These are phyloP conservation scores for Coprinellus micaceus DNA, from an alignment of 768 basidiomycete genomes.

Conservation along the genomic window DNA sequence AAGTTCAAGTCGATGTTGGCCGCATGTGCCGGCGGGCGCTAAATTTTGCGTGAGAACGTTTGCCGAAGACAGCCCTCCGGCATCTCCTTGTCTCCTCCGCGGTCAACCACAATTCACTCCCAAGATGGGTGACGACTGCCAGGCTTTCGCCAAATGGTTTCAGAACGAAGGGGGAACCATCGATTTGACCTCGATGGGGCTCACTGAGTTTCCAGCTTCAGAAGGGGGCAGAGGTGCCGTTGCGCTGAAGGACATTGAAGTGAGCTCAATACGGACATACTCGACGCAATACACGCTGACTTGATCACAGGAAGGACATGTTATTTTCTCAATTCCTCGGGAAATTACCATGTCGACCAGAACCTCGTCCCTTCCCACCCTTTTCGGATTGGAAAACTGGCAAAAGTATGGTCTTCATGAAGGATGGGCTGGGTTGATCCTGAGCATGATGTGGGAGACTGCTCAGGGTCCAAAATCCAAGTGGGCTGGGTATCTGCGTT, in stretches of 20 bases:
- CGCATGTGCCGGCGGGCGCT: too few relatives aligned
- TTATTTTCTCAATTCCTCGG: constrained; percentile 81
- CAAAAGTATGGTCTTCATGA: constrained; percentile 49
- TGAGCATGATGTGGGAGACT: constrained; percentile 96
- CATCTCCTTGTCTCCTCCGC: too few relatives aligned
- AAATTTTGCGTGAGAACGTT: too few relatives aligned
- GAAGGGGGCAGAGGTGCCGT: constrained; percentile 71
- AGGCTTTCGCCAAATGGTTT: constrained; percentile 58
- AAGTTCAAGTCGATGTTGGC: too few relatives aligned
- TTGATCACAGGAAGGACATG: constrained; percentile 57
- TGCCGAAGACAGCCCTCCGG: too few relatives aligned
- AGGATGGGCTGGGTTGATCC: constrained; percentile 85
- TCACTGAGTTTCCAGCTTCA: constrained; percentile 42
- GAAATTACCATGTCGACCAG: constrained; percentile 71
- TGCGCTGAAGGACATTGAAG: constrained; percentile 71
- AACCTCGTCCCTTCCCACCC: constrained; percentile 62
- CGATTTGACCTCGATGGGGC: constrained; percentile 45
- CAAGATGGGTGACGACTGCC: not conserved
- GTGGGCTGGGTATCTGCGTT: constrained; percentile 74
- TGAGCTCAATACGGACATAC: constrained; percentile 24
- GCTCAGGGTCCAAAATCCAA: constrained; percentile 56
- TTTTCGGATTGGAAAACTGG: constrained; percentile 67
- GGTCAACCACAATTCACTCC: too few relatives aligned
- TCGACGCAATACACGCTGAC: not conserved
- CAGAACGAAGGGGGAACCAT: constrained; percentile 43